Base-by-base conservation (phyloP, 2,329 filamentous ascomycete genomes). In the Ceratocystis lukuohia region DNA sequence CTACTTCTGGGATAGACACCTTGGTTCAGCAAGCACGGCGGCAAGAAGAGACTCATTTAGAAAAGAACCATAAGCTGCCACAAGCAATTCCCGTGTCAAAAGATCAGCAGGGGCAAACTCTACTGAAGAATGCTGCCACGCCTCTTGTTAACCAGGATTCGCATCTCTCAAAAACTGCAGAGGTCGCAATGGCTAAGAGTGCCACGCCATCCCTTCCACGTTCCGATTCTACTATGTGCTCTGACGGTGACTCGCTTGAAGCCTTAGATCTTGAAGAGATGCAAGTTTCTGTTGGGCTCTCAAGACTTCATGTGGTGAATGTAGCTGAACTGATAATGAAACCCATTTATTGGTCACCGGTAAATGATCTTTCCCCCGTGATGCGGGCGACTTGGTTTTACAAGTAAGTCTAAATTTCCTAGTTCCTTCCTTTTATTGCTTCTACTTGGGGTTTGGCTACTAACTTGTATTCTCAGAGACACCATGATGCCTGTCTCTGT, bases 371-470 rank as follows among this genome's bases (percentile, higher is more conserved):
- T 41, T 88, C 90, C 5, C 80, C 86, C 45, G 91, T 97, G 1
- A 81, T 88, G 67, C 82, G 94, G 70, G 91, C 89, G 0, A 97
- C 93, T 0, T 99, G 94, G 94, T 99, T 99, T 74, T 97, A 97
- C 75, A 88, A 88, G 77, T 82, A 72, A 67, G 74, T 69, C 3
- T 46, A 33, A 5, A 17, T 8, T 25, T 20, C 20, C 12, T 56
- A 3, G n/a, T 5, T 22, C 0, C 10, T 33, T 56, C 2, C 25
- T 28, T 41, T 4, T 15, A n/a, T 33, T 62, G 8, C n/a, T 12
- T 33, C 15, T 4, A 15, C 8, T 41, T 28, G 4, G n/a, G 25
- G 10, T 25, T 20, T n/a, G 22, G 7, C 7, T 50, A 33, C 45
- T 64, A 56, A 61, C 33, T 25, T 10, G n/a, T 37, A 46, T 10